Conservation (phyloP, 2,329 filamentous ascomycete species). For the Dactylonectria macrodidyma region DNA sequence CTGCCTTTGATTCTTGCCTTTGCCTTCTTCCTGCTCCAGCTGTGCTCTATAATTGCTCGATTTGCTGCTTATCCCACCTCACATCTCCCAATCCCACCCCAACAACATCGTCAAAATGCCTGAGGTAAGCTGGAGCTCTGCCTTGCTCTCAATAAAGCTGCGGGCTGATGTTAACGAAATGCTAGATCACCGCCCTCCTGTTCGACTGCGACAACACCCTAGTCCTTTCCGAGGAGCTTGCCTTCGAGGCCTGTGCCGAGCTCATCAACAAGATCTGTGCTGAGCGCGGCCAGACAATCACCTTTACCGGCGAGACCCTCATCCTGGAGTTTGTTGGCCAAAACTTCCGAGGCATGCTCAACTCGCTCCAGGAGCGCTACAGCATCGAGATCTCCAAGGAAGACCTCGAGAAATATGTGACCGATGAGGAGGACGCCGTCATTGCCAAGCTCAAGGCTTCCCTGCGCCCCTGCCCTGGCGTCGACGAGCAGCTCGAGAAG, state of each 20-base stretch:
- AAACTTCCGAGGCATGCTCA: constrained; percentile 95
- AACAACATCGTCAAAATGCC: constrained; percentile 26
- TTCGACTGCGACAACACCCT: constrained; percentile 94
- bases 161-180: constrained; percentile 17
- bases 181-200: constrained; percentile 76
- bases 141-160: constrained; percentile 9
- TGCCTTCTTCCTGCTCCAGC: constrained; percentile 1
- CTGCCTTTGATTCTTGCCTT: constrained; percentile 1
- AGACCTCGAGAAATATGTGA: constrained; percentile 82
- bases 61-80: neutral
- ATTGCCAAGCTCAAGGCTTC: constrained; percentile 83
- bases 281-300: constrained; percentile 72
- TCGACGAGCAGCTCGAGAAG: constrained; percentile 76
- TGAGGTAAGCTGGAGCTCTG: constrained; percentile 18
- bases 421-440: constrained; percentile 84
- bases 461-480: constrained; percentile 78
- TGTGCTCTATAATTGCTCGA: constrained; percentile 9
- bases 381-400: constrained; percentile 77
- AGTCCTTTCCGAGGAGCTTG: constrained; percentile 90
- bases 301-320: constrained; percentile 84
- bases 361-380: constrained; percentile 81
- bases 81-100: neutral
- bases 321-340: constrained; percentile 92
- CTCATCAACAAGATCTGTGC: constrained; percentile 89
- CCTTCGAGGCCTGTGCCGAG: constrained; percentile 91